These are phyloP conservation scores for Cucumis sativus DNA, from an alignment of 306 rosid species.

Conservation along the genomic window DNA sequence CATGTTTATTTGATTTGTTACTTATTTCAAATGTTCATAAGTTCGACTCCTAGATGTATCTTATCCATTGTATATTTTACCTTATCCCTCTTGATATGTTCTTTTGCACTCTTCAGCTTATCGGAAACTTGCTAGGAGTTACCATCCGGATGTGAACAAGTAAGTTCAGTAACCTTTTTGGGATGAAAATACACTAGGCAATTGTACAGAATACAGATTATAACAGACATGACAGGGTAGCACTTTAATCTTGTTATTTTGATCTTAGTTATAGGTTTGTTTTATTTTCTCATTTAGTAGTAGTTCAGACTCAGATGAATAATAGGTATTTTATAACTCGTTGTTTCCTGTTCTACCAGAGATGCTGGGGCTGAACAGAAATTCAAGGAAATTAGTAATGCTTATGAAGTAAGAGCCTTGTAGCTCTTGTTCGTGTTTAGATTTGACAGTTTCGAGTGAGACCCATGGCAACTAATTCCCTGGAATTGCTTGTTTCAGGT, in stretches of 20 bases:
- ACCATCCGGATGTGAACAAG: conserved; percentile 98
- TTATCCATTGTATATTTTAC: not conserved
- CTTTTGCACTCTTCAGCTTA: conserved; percentile 58
- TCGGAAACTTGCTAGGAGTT: conserved; percentile 90
- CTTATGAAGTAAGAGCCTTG: conserved; percentile 63
- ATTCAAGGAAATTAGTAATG: conserved; percentile 90
- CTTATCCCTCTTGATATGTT: not conserved
- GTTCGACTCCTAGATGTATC: not conserved
- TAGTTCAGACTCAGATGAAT: not conserved
- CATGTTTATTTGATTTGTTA: not conserved
- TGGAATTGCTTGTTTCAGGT: conserved; percentile 42
- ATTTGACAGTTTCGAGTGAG: not conserved
- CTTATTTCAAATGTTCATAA: not conserved
- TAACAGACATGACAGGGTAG: not conserved
- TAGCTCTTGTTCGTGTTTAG: not conserved
- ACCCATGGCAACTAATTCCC: conserved; percentile 8
- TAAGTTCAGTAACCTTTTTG: conserved; percentile 21
- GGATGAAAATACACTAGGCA: not conserved
- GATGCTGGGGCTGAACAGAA: conserved; percentile 79
- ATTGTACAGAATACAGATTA: not conserved
- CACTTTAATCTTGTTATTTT: not conserved
- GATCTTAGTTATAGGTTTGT: not conserved
- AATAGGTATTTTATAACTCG: conserved; percentile 6
- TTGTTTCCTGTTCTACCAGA: conserved; percentile 31
- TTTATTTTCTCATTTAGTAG: not conserved